Percentiles rank a stretch among this genome's conserved stretches.
Conservation (phyloP, 129 eudicot species). For the Lactuca sativa region DNA sequence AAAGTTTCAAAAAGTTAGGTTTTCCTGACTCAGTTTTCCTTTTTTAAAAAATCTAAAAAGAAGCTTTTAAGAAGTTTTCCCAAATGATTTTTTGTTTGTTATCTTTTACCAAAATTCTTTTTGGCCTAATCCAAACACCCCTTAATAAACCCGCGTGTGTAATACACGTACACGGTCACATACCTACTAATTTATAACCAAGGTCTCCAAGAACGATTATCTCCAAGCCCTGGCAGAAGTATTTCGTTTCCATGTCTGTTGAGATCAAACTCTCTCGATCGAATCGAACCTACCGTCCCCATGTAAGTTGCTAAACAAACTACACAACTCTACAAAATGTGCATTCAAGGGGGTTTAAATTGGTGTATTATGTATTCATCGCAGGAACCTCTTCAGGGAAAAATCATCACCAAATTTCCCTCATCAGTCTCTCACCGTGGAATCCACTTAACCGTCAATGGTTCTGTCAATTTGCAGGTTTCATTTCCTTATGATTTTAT, state of each 20-base stretch:
- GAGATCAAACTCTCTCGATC: conserved; percentile 81
- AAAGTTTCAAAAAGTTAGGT: too few relatives aligned
- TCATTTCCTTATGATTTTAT: neutral
- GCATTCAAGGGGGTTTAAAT: neutral
- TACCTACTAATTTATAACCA: too few relatives aligned
- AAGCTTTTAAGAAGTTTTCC: too few relatives aligned
- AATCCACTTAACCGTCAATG: conserved; percentile 65
- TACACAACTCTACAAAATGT: neutral
- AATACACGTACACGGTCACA: too few relatives aligned
- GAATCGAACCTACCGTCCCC: conserved; percentile 67
- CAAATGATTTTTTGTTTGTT: too few relatives aligned
- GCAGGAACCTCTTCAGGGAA: conserved; percentile 69
- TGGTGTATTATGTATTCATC: neutral
- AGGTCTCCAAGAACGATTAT: conserved; percentile 13
- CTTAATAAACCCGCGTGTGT: too few relatives aligned
- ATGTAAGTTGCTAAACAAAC: conserved; percentile 32
- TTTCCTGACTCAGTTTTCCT: too few relatives aligned
- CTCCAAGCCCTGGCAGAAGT: neutral
- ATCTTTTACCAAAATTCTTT: too few relatives aligned
- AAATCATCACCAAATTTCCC: conserved; percentile 50
- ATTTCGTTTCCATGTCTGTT: conserved; percentile 43
- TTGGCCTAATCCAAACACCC: too few relatives aligned
- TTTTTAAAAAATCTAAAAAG: too few relatives aligned
- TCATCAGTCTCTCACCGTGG: conserved; percentile 64
- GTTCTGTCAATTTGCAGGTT: conserved; percentile 82